Evolutionary conservation across 495 filamentous ascomycete genomes (phyloP).

Genomic region (Neurospora sp.): DNA sequence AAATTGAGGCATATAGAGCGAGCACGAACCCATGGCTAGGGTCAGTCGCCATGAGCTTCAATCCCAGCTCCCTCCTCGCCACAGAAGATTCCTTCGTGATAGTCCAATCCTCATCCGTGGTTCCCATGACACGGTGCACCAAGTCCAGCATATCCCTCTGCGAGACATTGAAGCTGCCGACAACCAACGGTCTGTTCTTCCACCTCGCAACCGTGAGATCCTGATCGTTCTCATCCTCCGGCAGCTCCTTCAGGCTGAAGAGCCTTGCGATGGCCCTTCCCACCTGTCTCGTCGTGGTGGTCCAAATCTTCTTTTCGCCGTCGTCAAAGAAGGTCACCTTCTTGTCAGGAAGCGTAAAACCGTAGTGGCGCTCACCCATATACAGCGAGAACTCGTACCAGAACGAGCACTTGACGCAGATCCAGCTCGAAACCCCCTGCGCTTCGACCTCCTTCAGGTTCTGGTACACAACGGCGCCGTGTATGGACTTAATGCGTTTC

Average conservation of each 20-base stretch:
- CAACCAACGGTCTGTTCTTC: constrained; percentile 28
- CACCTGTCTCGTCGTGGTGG: constrained; percentile 32
- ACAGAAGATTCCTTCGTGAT: constrained; percentile 31
- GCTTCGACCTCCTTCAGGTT: constrained; percentile 27
- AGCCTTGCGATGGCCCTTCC: constrained; percentile 31
- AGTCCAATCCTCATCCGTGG: constrained; percentile 46
- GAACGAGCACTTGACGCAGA: constrained; percentile 34
- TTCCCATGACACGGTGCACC: constrained; percentile 42
- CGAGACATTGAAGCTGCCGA: constrained; percentile 32
- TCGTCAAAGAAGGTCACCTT: constrained; percentile 27
- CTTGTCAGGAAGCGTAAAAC: constrained; percentile 21
- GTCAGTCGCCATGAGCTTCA: constrained; percentile 31
- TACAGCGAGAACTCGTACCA: constrained; percentile 40
- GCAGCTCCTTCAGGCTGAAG: constrained; percentile 27
- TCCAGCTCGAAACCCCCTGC: constrained; percentile 15
- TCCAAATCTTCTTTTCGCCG: constrained; percentile 22
- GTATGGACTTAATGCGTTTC: constrained; percentile 21
- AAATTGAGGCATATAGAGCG: constrained; percentile 41
- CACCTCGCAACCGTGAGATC: constrained; percentile 23
- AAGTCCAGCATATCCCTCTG: constrained; percentile 40
- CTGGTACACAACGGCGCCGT: neutral
- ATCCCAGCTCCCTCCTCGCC: constrained; percentile 34
- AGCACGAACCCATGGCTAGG: constrained; percentile 38
- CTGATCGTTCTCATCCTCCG: constrained; percentile 32
- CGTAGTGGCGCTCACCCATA: constrained; percentile 18